A percentile compares a stretch with the other conserved stretches of the same genome.
These are phyloP conservation scores for Papiliotrema fonsecae DNA, from an alignment of 1,284 basidiomycete genomes.

Conservation along the genomic window DNA sequence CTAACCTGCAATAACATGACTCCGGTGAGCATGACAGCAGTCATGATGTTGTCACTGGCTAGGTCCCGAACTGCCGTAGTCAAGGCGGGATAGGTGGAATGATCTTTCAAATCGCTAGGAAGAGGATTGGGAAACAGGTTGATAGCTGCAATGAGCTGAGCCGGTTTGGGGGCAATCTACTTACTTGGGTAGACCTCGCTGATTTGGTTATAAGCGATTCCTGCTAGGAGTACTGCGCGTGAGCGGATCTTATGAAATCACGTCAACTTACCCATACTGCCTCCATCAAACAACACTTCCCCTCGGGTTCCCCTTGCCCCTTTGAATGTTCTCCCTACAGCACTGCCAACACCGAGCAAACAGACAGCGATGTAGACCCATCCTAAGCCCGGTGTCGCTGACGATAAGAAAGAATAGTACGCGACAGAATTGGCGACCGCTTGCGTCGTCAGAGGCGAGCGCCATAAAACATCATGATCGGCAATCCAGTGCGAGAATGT, in stretches of 20 bases:
- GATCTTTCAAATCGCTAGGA: constrained; percentile 21
- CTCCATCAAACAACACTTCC: constrained; percentile 45
- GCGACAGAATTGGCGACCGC: constrained; percentile 32
- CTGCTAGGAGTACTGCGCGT: constrained; percentile 34
- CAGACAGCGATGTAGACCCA: constrained; percentile 38
- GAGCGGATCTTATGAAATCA: background rate
- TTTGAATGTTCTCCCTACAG: constrained; percentile 29
- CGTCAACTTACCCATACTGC: constrained; percentile 33
- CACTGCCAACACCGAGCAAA: constrained; percentile 22
- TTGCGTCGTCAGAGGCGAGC: constrained; percentile 35
- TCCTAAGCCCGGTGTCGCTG: constrained; percentile 26
- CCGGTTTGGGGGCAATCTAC: constrained; percentile 4
- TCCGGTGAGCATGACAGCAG: constrained; percentile 45
- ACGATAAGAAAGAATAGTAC: constrained; percentile 37
- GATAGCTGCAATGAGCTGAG: constrained; percentile 22
- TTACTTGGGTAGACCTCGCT: constrained; percentile 38
- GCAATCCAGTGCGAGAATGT: constrained; percentile 47
- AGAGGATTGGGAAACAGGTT: constrained; percentile 29
- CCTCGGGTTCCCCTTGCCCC: constrained; percentile 30
- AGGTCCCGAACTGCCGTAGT: constrained; percentile 36
- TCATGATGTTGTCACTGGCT: constrained; percentile 44
- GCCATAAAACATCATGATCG: constrained; percentile 46
- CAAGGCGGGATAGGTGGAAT: constrained; percentile 32
- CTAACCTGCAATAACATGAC: constrained; percentile 44
- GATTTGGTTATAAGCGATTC: constrained; percentile 40